phyloP scores from a whole-genome alignment of 768 basidiomycete species.

The Clathrus columnatus region DNA sequence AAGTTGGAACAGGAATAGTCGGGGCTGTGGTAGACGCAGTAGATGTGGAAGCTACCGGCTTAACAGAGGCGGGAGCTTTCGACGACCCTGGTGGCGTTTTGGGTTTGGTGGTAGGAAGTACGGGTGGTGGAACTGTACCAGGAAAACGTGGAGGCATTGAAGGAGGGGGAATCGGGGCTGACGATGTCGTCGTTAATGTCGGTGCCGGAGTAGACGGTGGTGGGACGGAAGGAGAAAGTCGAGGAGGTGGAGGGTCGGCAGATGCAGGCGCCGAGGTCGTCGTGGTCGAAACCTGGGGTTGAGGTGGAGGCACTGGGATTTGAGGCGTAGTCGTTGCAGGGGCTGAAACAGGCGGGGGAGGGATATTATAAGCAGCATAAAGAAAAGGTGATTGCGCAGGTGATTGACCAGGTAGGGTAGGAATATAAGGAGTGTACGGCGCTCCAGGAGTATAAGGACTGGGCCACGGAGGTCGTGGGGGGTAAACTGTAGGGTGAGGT shows the following conservation, averaged over 20 bases:
- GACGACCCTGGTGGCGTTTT: neutral
- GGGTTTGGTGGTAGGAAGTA: neutral
- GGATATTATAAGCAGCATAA: neutral
- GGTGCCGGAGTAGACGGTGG: slow-evolving; percentile 3
- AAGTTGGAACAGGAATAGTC: neutral
- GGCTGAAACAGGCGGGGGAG: neutral
- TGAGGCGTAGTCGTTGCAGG: neutral
- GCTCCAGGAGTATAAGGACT: neutral
- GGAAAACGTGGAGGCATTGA: slow-evolving; percentile 1
- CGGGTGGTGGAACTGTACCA: neutral
- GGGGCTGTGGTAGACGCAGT: neutral
- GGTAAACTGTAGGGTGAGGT: neutral
- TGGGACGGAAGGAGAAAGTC: slow-evolving; percentile 23
- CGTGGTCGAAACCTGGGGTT: neutral
- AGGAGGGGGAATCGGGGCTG: slow-evolving; percentile 7
- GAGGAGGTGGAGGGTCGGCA: neutral
- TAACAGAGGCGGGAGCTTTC: neutral
- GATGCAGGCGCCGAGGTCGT: neutral
- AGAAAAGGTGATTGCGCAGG: neutral
- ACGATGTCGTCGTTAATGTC: neutral
- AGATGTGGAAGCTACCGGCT: slow-evolving; percentile 12
- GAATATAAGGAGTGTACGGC: neutral
- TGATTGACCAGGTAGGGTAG: neutral
- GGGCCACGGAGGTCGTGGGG: slow-evolving; percentile 2
- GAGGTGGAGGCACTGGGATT: neutral